phyloP scores from a whole-genome alignment of 169 alveolate genomes.

The Plasmodium falciparum region DNA sequence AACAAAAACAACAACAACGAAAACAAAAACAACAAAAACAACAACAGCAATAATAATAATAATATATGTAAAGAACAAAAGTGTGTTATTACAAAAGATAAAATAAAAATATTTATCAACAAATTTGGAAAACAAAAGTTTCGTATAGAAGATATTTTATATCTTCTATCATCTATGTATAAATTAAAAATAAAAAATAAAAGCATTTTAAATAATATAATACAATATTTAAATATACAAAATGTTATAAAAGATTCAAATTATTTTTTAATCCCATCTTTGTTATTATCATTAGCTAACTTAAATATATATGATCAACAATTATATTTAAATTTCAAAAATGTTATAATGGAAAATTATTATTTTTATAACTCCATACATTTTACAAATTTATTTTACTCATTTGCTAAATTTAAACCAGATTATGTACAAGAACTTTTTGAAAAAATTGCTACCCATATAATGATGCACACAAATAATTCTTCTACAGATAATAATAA shows the following conservation, averaged over 20 bases:
- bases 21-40: background rate
- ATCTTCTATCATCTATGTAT: constrained; percentile 28
- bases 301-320: constrained; percentile 46
- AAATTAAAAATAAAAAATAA: constrained; percentile 36
- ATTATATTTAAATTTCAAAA: constrained; percentile 29
- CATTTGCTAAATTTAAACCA: constrained; percentile 54
- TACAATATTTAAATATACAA: constrained; percentile 34
- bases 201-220: constrained; percentile 5
- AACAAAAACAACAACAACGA: background rate
- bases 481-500: too few relatives aligned
- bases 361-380: constrained; percentile 58
- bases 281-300: constrained; percentile 32
- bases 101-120: constrained; percentile 9
- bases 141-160: constrained; percentile 36
- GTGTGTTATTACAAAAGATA: background rate
- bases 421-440: constrained; percentile 28
- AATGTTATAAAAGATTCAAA: constrained; percentile 10
- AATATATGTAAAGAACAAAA: background rate
- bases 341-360: constrained; percentile 43
- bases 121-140: constrained; percentile 12
- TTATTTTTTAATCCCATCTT: constrained; percentile 45
- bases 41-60: background rate
- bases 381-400: constrained; percentile 48
- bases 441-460: constrained; percentile 27
- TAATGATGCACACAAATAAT: constrained; percentile 3